Base-by-base conservation (phyloP, 2,329 filamentous ascomycete genomes). In the Simplicillium aogashimaense region DNA sequence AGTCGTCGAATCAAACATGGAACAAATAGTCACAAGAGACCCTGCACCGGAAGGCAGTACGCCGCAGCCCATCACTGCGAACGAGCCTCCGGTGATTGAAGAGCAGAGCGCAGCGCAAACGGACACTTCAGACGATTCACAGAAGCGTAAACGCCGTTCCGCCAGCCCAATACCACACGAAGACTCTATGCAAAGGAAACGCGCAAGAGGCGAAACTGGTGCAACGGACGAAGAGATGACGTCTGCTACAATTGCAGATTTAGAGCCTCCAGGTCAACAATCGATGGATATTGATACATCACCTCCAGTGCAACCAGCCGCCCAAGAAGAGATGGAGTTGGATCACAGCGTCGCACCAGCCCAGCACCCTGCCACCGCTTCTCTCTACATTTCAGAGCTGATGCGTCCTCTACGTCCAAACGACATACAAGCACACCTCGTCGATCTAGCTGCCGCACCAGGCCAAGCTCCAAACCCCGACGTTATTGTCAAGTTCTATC, bases 321-420 rank as follows among this genome's bases (percentile, higher is more conserved):
- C 30, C 43, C 45, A 47, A 14, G 53, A 55, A 12, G 47, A 51
- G 15, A 57, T 59, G 47, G 61, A 62, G 20, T 49, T 51, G 37
- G 58, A 62, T 35, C 47, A 51, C 15, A 56, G 62, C 31, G 59
- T 70, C 20, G 60, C 60, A 17, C 78, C 81, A 7, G 72, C 85
- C 0, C 61, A 81, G 29, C 85, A 92, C 57, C 74, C 77, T 16
- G 79, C 83, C 5, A 90, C 88, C 3, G 64, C 77, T 28, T 82
- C 86, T 13, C 67, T 97, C 36, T 97, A 95, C 63, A 92, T 97
- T 50, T 81, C 82, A 58, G 83, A 95, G 53, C 77, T 97, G 40
- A 89, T 94, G 78, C 81, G 90, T 36, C 89, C 92, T 9, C 69
- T 97, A 16, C 83, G 86, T 43, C 74, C 78, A 1, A 65, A 69